Percentiles rank a stretch among this genome's conserved stretches.
Conservation (phyloP, 768 basidiomycete genomes). For the Dentipellis sp. region DNA sequence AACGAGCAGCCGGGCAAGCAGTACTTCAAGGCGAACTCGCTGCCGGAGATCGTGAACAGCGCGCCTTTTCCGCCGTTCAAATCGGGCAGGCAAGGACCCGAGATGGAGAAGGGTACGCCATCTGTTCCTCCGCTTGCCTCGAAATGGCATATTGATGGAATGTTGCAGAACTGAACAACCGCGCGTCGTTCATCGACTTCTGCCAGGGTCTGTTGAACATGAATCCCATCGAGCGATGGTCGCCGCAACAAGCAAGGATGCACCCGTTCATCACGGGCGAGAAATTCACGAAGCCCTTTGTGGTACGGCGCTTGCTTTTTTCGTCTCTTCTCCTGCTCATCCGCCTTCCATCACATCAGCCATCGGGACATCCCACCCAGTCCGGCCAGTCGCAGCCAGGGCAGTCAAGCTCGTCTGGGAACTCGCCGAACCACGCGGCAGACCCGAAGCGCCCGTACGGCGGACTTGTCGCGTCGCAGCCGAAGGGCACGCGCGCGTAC, state of each 20-base stretch:
- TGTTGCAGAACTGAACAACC: conserved; percentile 77
- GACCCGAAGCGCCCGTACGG: conserved; percentile 90
- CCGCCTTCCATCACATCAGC: conserved; percentile 8
- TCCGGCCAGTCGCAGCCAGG: conserved; percentile 6
- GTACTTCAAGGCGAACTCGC: conserved; percentile 90
- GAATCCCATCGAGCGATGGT: conserved; percentile 94
- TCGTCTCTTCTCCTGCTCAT: not conserved
- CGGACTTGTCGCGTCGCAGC: conserved; percentile 83
- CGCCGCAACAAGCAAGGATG: conserved; percentile 89
- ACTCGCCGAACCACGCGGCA: conserved; percentile 25
- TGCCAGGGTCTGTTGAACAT: conserved; percentile 89
- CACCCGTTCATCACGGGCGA: conserved; percentile 99
- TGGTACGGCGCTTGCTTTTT: conserved; percentile 38
- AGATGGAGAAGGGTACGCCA: conserved; percentile 79
- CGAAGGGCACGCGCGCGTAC: conserved; percentile 77
- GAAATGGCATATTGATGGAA: not conserved
- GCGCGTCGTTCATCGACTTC: conserved; percentile 95
- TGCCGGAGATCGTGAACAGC: conserved; percentile 93
- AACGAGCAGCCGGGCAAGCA: conserved; percentile 98
- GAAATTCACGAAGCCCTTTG: conserved; percentile 82
- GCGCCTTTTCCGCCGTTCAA: conserved; percentile 90
- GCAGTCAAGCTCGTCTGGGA: conserved; percentile 21
- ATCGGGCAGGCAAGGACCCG: conserved; percentile 54
- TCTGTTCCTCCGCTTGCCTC: not conserved
- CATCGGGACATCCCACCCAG: conserved; percentile 13